Evolutionary conservation across 2,329 filamentous ascomycete species (phyloP).

Genomic region (Rhynchosporium agropyri): DNA sequence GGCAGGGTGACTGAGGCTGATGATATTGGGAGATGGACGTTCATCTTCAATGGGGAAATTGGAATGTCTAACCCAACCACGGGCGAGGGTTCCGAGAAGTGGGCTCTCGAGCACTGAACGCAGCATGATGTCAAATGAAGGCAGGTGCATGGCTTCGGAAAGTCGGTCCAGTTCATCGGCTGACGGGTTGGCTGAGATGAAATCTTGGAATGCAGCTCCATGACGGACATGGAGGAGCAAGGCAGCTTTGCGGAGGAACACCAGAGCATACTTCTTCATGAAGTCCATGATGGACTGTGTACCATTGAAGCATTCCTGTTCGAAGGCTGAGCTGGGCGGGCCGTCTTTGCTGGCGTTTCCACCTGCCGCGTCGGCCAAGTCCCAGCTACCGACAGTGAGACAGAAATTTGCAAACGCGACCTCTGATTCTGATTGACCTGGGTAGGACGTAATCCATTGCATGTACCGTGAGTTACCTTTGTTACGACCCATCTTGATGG

Average conservation of each 20-base stretch:
- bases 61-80: constrained; percentile 67
- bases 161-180: constrained; percentile 82
- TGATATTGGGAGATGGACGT: neutral
- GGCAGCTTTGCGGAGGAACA: constrained; percentile 82
- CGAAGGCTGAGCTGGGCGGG: constrained; percentile 52
- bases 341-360: constrained; percentile 27
- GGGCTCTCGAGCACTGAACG: constrained; percentile 43
- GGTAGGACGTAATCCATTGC: constrained; percentile 29
- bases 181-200: constrained; percentile 63
- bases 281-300: constrained; percentile 60
- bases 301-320: constrained; percentile 57
- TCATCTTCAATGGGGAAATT: constrained; percentile 6
- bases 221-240: constrained; percentile 86
- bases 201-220: constrained; percentile 82
- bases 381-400: constrained; percentile 25
- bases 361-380: constrained; percentile 19
- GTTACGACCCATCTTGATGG: constrained; percentile 60
- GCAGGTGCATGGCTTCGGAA: constrained; percentile 73
- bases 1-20: constrained; percentile 72
- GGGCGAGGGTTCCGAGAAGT: constrained; percentile 50
- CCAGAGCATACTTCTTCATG: constrained; percentile 81
- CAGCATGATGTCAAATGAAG: constrained; percentile 76
- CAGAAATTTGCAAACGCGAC: constrained; percentile 37
- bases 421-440: constrained; percentile 11
- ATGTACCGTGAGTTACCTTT: constrained; percentile 55